phyloP scores from a whole-genome alignment of 2,329 filamentous ascomycete species.

The Clarireedia hainanense region DNA sequence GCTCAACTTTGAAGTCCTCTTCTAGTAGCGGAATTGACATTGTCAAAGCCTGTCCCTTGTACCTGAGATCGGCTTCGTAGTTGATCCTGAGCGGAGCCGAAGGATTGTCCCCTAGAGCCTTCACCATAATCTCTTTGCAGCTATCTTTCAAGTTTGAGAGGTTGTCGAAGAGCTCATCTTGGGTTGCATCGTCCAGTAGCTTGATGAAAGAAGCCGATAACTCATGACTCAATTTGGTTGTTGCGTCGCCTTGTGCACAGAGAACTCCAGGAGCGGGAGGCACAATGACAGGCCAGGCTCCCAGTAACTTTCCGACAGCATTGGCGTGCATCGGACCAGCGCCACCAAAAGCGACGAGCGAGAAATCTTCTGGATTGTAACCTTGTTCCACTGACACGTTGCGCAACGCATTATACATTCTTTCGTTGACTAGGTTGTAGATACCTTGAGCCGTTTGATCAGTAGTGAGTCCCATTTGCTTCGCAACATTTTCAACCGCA shows the following conservation, averaged over 20 bases:
- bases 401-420: not conserved
- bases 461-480: conserved; percentile 1
- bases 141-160: not conserved
- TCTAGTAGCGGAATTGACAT: not conserved
- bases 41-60: conserved; percentile 1
- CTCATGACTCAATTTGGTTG: conserved; percentile 4
- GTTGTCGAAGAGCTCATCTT: not conserved
- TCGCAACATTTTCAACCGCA: not conserved
- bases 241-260: conserved; percentile 1
- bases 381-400: conserved; percentile 4
- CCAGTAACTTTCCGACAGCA: conserved; percentile 1
- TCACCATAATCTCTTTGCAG: not conserved
- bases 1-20: not conserved
- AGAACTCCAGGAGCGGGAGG: conserved; percentile 1
- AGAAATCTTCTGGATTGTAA: conserved; percentile 2
- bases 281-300: conserved; percentile 4
- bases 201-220: not conserved
- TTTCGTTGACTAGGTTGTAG: conserved; percentile 2
- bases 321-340: conserved; percentile 3
- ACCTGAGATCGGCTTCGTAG: conserved; percentile 2
- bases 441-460: conserved; percentile 3
- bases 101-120: not conserved
- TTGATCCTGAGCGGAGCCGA: not conserved
- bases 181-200: not conserved
- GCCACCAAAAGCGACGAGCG: not conserved